These are phyloP conservation scores for Ambrosiella xylebori DNA, from an alignment of 2,329 filamentous ascomycete genomes.

Conservation along the genomic window DNA sequence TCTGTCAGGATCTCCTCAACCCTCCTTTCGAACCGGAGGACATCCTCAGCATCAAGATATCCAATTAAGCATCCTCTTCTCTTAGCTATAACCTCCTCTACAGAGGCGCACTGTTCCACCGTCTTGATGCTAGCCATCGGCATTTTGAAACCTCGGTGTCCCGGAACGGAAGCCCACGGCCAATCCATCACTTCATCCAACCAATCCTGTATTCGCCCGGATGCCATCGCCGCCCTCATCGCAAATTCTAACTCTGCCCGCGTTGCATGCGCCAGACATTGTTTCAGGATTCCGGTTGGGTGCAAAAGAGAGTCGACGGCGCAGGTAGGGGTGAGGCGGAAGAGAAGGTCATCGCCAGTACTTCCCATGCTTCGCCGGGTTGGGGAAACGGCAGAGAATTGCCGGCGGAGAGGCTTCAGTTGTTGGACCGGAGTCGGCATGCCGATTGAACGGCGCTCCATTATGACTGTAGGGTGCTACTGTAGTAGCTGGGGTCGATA, in stretches of 20 bases:
- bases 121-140: conserved; percentile 4
- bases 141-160: conserved; percentile 35
- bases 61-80: conserved; percentile 33
- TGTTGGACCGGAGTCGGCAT: conserved; percentile 23
- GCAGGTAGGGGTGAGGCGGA: conserved; percentile 41
- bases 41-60: conserved; percentile 46
- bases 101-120: conserved; percentile 3
- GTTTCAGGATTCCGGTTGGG: conserved; percentile 33
- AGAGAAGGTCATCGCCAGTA: conserved; percentile 38
- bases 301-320: conserved; percentile 42
- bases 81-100: conserved; percentile 1
- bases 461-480: background rate
- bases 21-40: conserved; percentile 52
- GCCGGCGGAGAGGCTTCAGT: conserved; percentile 21
- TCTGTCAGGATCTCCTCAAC: conserved; percentile 56
- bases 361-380: conserved; percentile 20
- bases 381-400: conserved; percentile 24
- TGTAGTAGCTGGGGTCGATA: background rate
- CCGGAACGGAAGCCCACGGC: conserved; percentile 35
- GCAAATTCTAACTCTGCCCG: conserved; percentile 53
- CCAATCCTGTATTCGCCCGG: conserved; percentile 57
- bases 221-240: conserved; percentile 50
- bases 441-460: conserved; percentile 14
- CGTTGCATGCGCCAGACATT: conserved; percentile 46
- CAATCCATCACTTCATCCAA: conserved; percentile 49